These are phyloP conservation scores for Quercus mongolica DNA, from an alignment of 306 rosid genomes.

Conservation along the genomic window DNA sequence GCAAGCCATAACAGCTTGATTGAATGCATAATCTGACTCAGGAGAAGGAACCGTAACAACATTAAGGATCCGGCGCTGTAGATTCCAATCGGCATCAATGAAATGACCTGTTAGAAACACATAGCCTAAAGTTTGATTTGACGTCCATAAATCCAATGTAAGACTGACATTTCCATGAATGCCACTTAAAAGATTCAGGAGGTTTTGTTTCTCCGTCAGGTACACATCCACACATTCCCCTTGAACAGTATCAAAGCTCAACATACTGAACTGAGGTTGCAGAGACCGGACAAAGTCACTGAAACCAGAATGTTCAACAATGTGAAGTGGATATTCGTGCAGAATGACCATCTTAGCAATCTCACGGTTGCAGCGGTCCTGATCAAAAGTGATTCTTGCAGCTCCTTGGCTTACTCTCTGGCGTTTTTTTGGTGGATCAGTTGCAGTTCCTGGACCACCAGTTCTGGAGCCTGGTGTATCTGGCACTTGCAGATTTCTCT, in stretches of 20 bases:
- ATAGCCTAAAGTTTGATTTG: slow-evolving; percentile 60
- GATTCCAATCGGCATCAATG: slow-evolving; percentile 72
- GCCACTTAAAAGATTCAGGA: slow-evolving; percentile 52
- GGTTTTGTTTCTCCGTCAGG: slow-evolving; percentile 59
- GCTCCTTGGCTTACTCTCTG: slow-evolving; percentile 35
- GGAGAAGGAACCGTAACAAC: slow-evolving; percentile 62
- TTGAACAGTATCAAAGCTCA: slow-evolving; percentile 41
- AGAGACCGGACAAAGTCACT: slow-evolving; percentile 52
- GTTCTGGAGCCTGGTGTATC: slow-evolving; percentile 18
- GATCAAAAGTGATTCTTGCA: slow-evolving; percentile 54
- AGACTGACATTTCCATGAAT: slow-evolving; percentile 79
- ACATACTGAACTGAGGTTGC: slow-evolving; percentile 70
- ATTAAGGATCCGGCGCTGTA: slow-evolving; percentile 68
- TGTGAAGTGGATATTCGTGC: slow-evolving; percentile 87
- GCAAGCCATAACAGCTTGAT: slow-evolving; percentile 56
- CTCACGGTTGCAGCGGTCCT: slow-evolving; percentile 57
- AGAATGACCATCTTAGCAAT: slow-evolving; percentile 75
- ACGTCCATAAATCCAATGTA: slow-evolving; percentile 72
- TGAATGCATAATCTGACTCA: slow-evolving; percentile 51
- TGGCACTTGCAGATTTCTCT: slow-evolving; percentile 42
- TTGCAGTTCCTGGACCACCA: slow-evolving; percentile 25
- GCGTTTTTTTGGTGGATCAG: slow-evolving; percentile 53
- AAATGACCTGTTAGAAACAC: slow-evolving; percentile 79
- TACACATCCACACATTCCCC: slow-evolving; percentile 55
- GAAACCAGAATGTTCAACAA: slow-evolving; percentile 80